Base-by-base conservation (phyloP, 805 yeast species). In the Yamadazyma akitaensis region DNA sequence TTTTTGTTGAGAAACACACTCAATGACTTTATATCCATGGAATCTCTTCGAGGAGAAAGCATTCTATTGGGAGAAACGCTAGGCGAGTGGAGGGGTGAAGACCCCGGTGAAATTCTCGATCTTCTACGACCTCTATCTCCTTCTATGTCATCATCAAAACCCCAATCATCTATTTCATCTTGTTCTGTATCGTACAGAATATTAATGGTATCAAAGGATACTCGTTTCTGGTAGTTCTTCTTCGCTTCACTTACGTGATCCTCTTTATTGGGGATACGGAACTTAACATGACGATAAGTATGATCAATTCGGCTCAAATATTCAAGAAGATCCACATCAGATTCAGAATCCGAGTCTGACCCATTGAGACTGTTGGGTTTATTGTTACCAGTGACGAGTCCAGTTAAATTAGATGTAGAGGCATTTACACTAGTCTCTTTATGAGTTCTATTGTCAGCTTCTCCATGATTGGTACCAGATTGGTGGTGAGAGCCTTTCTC, bases 181-280 rank as follows among this genome's bases (percentile, higher is more conserved):
- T 58, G 57, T 13, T 51, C 54, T 34, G 54, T 57, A 30, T 54
- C 55, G 48, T 58, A 64, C 46, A 61, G 60, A 21, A 70, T 43
- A 47, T 78, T 70, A 16, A 80, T 75, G 14, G 84, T 77, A 58
- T 80, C 83, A 54, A 79, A 80, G 2, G 81, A 73, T 1, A 80
- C 81, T 40, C 79, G 59, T 26, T 64, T 64, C 14, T 54, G 44
- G 48, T 59, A 68, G 36, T 46, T 41, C 47, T 32, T 51, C 33
- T 33, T 45, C 37, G 48, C 42, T 17, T 37, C 39, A 33, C 50
- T 9, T 12, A 31, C 40, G 13, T 52, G 44, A 21, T 40, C 24
- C 4, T 31, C 30, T 1, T 50, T 46, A 10, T 52, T 47, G 10
- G 61, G 53, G 2, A 62, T 46, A 7, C 8, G 21, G 41, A 59